These are phyloP conservation scores for Dactylellina haptotyla DNA, from an alignment of 2,329 filamentous ascomycete genomes.

Conservation along the genomic window DNA sequence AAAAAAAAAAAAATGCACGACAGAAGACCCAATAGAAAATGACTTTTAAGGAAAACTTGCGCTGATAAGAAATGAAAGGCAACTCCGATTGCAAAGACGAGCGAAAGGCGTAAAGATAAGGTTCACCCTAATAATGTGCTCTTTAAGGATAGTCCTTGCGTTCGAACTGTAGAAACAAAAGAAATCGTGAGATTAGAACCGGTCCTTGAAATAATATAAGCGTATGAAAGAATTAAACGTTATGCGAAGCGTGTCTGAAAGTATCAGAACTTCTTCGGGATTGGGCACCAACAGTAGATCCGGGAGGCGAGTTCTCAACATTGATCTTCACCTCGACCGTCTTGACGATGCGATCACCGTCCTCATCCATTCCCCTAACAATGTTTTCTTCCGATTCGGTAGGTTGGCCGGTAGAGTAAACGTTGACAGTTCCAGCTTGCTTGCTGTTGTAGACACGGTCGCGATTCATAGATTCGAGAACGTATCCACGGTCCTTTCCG, in stretches of 20 bases:
- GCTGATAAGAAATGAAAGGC: constrained; percentile 10
- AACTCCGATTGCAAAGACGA: background rate
- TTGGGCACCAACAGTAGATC: constrained; percentile 54
- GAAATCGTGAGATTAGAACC: constrained; percentile 48
- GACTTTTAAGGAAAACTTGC: constrained; percentile 44
- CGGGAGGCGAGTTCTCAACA: constrained; percentile 52
- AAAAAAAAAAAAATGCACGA: background rate
- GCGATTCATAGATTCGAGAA: constrained; percentile 53
- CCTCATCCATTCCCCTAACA: constrained; percentile 50
- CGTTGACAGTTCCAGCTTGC: constrained; percentile 50
- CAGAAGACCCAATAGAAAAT: constrained; percentile 18
- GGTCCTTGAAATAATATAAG: constrained; percentile 40
- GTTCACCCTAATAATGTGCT: background rate
- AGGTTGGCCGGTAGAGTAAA: constrained; percentile 51
- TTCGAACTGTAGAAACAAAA: constrained; percentile 48
- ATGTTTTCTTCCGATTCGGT: constrained; percentile 57
- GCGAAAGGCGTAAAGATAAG: background rate
- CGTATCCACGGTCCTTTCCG: constrained; percentile 51
- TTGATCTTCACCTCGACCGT: constrained; percentile 58
- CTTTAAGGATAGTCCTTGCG: constrained; percentile 51
- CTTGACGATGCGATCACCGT: constrained; percentile 55
- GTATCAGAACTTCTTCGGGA: constrained; percentile 53
- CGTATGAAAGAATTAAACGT: constrained; percentile 46
- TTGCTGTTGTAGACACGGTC: constrained; percentile 53
- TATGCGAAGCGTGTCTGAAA: constrained; percentile 38